Percentiles rank a stretch among this genome's conserved stretches.
Conservation (phyloP, 1,284 basidiomycete genomes). For the Neonothopanus nambi region DNA sequence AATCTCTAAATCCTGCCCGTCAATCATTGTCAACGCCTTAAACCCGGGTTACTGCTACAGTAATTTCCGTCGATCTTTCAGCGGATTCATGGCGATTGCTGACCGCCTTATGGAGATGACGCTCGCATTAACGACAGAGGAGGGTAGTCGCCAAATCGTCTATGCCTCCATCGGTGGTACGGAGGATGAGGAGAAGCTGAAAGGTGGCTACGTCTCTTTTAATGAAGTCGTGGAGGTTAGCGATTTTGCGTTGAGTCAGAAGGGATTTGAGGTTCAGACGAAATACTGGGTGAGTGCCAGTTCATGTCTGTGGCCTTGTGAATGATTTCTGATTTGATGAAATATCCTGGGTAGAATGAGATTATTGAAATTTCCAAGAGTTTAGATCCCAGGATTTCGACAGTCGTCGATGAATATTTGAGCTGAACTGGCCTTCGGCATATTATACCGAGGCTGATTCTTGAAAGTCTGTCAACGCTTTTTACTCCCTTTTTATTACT, state of each 20-base stretch:
- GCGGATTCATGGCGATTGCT: neutral
- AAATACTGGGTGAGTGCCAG: neutral
- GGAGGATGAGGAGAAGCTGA: conserved; percentile 3
- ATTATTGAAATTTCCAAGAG: too few relatives aligned
- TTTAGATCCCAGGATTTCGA: too few relatives aligned
- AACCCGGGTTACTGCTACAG: neutral
- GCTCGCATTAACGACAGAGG: conserved; percentile 2
- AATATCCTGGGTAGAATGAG: too few relatives aligned
- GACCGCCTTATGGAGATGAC: neutral
- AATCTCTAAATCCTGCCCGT: neutral
- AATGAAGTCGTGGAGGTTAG: neutral
- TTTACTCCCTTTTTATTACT: too few relatives aligned
- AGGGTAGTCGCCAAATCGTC: conserved; percentile 9
- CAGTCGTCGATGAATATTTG: too few relatives aligned
- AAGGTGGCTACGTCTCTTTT: neutral
- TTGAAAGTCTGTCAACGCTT: too few relatives aligned
- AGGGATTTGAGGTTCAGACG: neutral
- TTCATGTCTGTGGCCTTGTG: neutral
- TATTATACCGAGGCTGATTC: too few relatives aligned
- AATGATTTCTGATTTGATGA: too few relatives aligned
- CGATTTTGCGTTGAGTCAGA: neutral
- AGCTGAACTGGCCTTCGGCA: too few relatives aligned
- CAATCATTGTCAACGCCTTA: neutral
- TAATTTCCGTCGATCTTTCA: neutral
- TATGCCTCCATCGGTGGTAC: conserved; percentile 7